Evolutionary conservation across 805 yeast genomes (phyloP).

Genomic region (Kluyveromyces dobzhanskii): DNA sequence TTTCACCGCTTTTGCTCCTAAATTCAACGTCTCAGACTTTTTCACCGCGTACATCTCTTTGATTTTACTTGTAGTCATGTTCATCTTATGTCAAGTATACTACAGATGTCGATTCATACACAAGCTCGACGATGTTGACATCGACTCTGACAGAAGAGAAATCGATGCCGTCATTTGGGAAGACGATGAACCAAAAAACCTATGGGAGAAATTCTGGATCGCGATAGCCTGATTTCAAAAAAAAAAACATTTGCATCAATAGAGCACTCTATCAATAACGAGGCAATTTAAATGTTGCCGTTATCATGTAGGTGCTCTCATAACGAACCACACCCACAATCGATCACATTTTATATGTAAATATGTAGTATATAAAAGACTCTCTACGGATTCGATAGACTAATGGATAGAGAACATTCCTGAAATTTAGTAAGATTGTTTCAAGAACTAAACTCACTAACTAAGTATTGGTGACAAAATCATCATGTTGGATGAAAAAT

Average conservation of each 20-base stretch:
- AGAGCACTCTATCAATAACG: no score
- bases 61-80: conserved; percentile 42
- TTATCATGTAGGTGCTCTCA: no score
- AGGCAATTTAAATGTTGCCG: no score
- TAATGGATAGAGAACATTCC: not conserved
- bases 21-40: conserved; percentile 44
- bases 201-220: conserved; percentile 50
- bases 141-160: conserved; percentile 54
- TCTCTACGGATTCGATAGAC: not conserved
- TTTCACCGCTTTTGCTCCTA: conserved; percentile 48
- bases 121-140: conserved; percentile 51
- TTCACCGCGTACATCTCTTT: conserved; percentile 59
- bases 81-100: conserved; percentile 43
- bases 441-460: no score
- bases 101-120: conserved; percentile 40
- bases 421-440: no score
- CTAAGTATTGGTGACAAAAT: no score
- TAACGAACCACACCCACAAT: no score
- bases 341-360: not conserved
- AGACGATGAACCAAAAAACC: conserved; percentile 39
- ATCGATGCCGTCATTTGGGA: conserved; percentile 50
- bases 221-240: conserved; percentile 16
- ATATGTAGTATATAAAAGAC: not conserved
- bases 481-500: no score
- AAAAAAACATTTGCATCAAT: not conserved